phyloP scores from a whole-genome alignment of 371 early-diverging fungal species.

The Mycotypha africana region DNA sequence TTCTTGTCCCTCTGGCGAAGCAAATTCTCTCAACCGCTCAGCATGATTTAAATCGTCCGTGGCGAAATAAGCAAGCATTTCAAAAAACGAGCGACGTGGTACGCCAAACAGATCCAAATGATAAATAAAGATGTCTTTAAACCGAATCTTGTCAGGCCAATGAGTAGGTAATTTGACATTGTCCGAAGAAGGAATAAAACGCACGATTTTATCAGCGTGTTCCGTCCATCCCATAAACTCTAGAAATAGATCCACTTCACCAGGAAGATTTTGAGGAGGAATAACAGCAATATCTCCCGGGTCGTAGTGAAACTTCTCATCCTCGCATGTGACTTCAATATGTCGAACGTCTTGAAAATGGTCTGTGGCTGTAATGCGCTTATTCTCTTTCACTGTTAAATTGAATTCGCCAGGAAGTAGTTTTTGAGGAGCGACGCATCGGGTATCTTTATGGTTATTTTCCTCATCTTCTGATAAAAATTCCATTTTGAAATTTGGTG shows the following conservation, averaged over 20 bases:
- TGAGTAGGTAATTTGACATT: slow-evolving; percentile 39
- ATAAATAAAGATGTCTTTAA: slow-evolving; percentile 65
- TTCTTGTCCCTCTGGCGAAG: slow-evolving; percentile 77
- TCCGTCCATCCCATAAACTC: slow-evolving; percentile 67
- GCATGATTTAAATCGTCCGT: slow-evolving; percentile 61
- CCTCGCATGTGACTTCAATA: slow-evolving; percentile 43
- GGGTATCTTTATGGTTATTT: not conserved
- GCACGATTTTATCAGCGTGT: slow-evolving; percentile 60
- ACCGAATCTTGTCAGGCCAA: slow-evolving; percentile 49
- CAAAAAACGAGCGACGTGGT: slow-evolving; percentile 87
- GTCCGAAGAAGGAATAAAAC: slow-evolving; percentile 38
- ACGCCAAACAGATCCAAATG: slow-evolving; percentile 80
- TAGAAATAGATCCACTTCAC: slow-evolving; percentile 67
- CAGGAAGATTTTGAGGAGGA: slow-evolving; percentile 63
- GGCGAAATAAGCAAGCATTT: slow-evolving; percentile 78
- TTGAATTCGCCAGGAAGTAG: slow-evolving; percentile 23
- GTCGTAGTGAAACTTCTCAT: slow-evolving; percentile 38
- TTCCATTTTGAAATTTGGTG: slow-evolving; percentile 33
- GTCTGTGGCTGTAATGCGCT: slow-evolving; percentile 67
- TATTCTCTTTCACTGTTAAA: slow-evolving; percentile 39
- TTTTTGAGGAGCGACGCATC: not conserved
- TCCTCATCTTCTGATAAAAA: slow-evolving; percentile 23
- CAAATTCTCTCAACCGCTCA: slow-evolving; percentile 78
- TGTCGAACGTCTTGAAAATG: slow-evolving; percentile 94
- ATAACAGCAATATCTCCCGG: slow-evolving; percentile 85